These are phyloP conservation scores for Paecilomyces sp. DNA, from an alignment of 2,329 filamentous ascomycete genomes.

Conservation along the genomic window DNA sequence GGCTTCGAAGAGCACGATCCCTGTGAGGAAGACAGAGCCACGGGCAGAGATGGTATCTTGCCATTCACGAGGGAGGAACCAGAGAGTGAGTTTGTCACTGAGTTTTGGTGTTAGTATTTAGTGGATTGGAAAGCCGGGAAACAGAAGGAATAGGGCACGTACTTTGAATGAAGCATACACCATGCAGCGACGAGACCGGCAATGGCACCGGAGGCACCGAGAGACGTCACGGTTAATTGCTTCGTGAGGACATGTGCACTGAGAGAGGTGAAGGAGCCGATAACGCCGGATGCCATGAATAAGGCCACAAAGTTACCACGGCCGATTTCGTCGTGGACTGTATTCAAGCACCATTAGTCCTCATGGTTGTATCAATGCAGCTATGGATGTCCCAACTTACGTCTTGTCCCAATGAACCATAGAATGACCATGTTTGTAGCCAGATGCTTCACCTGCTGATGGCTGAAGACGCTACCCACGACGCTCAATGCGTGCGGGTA, in stretches of 20 bases:
- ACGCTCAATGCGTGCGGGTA: constrained; percentile 48
- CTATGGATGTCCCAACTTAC: constrained; percentile 19
- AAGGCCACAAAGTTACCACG: constrained; percentile 50
- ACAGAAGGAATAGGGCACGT: constrained; percentile 9
- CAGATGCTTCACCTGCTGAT: constrained; percentile 48
- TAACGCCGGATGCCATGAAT: constrained; percentile 41
- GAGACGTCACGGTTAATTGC: constrained; percentile 38
- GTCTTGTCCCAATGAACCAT: constrained; percentile 46
- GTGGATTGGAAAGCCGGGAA: background rate
- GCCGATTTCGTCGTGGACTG: constrained; percentile 50
- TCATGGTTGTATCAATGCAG: too few species aligned
- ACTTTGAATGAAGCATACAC: constrained; percentile 42
- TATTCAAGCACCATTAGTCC: too few species aligned
- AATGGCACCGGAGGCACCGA: constrained; percentile 46
- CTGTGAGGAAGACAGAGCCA: constrained; percentile 30
- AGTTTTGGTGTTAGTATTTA: background rate
- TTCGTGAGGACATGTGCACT: constrained; percentile 36
- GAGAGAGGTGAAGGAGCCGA: constrained; percentile 43
- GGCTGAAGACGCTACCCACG: constrained; percentile 51
- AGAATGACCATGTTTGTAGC: constrained; percentile 48
- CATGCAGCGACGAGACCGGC: constrained; percentile 44
- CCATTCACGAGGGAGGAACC: constrained; percentile 33
- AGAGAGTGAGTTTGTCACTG: constrained; percentile 28
- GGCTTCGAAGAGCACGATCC: constrained; percentile 30
- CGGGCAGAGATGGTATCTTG: constrained; percentile 35